phyloP scores from a whole-genome alignment of 495 filamentous ascomycete species.

The Penicillium longicatenatum region DNA sequence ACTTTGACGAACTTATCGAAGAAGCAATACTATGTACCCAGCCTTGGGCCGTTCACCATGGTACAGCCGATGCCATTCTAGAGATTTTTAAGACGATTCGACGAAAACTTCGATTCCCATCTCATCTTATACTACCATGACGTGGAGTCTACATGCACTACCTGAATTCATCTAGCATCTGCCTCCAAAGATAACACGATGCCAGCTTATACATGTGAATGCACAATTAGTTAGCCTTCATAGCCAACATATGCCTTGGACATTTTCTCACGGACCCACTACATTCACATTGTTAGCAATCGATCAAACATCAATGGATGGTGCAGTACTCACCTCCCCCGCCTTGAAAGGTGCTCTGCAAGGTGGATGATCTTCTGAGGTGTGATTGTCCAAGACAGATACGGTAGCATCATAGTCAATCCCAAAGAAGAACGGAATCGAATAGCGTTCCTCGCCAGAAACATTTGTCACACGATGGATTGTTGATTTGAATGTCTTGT shows the following conservation, averaged over 20 bases:
- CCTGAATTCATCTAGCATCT: neutral
- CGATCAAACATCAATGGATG: neutral
- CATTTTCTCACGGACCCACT: constrained; percentile 23
- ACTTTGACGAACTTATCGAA: constrained; percentile 19
- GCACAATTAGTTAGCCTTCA: constrained; percentile 3
- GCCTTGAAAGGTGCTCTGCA: constrained; percentile 28
- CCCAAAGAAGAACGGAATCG: constrained; percentile 52
- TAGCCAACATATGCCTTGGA: constrained; percentile 21
- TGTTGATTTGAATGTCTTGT: constrained; percentile 47
- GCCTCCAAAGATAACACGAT: neutral
- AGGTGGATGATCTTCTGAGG: constrained; percentile 15
- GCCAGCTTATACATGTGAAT: neutral
- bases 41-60: constrained; percentile 19
- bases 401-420: constrained; percentile 34
- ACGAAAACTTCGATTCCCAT: constrained; percentile 16
- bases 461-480: constrained; percentile 54
- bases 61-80: constrained; percentile 20
- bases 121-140: neutral
- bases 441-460: constrained; percentile 46
- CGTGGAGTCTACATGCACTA: neutral
- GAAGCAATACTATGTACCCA: constrained; percentile 13
- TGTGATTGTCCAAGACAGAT: constrained; percentile 23
- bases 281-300: neutral
- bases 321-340: constrained; percentile 22
- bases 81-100: constrained; percentile 24